These are phyloP conservation scores for Lobosporangium transversale DNA, from an alignment of 192 early-diverging fungal species.

Conservation along the genomic window DNA sequence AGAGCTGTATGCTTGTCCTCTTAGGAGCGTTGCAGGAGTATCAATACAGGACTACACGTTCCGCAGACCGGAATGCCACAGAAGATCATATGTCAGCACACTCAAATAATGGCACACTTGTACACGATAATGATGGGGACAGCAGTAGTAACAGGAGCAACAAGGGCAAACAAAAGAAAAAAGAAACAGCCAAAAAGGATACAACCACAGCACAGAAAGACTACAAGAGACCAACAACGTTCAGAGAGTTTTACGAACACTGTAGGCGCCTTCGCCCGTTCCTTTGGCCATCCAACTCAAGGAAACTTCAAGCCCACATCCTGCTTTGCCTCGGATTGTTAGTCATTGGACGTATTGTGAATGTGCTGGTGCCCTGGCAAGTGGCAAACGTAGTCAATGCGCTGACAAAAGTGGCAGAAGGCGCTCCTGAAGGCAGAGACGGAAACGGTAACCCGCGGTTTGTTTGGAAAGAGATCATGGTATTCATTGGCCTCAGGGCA, in stretches of 20 bases:
- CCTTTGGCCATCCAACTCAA: constrained; percentile 78
- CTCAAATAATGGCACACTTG: constrained; percentile 19
- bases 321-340: constrained; percentile 74
- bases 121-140: neutral
- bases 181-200: neutral
- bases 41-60: neutral
- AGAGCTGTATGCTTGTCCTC: constrained; percentile 8
- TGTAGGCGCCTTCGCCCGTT: constrained; percentile 67
- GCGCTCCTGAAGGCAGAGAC: constrained; percentile 31
- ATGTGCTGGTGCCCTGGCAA: constrained; percentile 83
- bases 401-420: constrained; percentile 57
- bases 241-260: constrained; percentile 40
- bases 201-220: constrained; percentile 26
- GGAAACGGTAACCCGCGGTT: constrained; percentile 49
- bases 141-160: constrained; percentile 14
- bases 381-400: constrained; percentile 82
- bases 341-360: constrained; percentile 72
- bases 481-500: constrained; percentile 48
- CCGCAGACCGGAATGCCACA: neutral
- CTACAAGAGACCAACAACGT: constrained; percentile 45
- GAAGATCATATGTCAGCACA: constrained; percentile 7
- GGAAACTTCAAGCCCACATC: constrained; percentile 72
- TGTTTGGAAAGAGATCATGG: constrained; percentile 52
- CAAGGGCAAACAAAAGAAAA: constrained; percentile 17
- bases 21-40: constrained; percentile 21